phyloP scores from a whole-genome alignment of 2,329 filamentous ascomycete species.

The Penicillium psychrosexuale region DNA sequence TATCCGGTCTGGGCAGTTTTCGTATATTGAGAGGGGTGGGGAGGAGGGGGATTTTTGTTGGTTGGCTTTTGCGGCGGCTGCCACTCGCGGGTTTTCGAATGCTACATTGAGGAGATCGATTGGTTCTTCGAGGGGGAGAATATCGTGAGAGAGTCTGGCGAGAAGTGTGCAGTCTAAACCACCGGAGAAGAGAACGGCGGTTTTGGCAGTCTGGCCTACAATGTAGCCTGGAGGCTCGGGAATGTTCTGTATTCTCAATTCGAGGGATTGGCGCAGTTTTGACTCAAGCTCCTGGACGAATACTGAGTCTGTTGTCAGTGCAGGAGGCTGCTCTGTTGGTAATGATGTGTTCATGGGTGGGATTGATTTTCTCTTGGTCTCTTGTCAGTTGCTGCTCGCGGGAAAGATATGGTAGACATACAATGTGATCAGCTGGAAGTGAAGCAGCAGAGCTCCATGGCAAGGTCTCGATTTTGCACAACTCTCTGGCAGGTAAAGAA shows the following conservation, averaged over 20 bases:
- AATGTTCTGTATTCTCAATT: conserved; percentile 62
- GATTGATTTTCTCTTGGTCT: conserved; percentile 40
- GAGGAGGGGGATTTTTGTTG: conserved; percentile 23
- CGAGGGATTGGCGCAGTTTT: conserved; percentile 60
- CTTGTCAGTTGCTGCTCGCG: background rate
- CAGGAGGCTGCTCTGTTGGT: conserved; percentile 29
- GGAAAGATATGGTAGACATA: conserved; percentile 12
- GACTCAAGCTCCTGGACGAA: conserved; percentile 55
- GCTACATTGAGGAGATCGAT: conserved; percentile 94
- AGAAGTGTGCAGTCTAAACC: conserved; percentile 90
- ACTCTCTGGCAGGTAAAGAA: conserved; percentile 9
- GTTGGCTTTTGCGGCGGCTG: conserved; percentile 52
- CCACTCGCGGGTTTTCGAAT: conserved; percentile 85
- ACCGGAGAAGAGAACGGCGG: conserved; percentile 88
- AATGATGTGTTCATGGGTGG: conserved; percentile 44
- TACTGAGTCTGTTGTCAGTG: conserved; percentile 42
- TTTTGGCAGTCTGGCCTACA: conserved; percentile 31
- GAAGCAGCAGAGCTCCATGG: conserved; percentile 27
- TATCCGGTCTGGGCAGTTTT: conserved; percentile 83
- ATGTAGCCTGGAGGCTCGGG: conserved; percentile 53
- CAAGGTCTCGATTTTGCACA: conserved; percentile 25
- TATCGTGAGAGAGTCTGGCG: conserved; percentile 73
- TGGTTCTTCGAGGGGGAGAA: conserved; percentile 64
- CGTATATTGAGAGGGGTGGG: conserved; percentile 53
- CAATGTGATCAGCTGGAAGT: conserved; percentile 21